Evolutionary conservation across 495 filamentous ascomycete genomes (phyloP), one percentile per base, ranked within the genome.

Genomic region (Penicillium crystallinum): DNA sequence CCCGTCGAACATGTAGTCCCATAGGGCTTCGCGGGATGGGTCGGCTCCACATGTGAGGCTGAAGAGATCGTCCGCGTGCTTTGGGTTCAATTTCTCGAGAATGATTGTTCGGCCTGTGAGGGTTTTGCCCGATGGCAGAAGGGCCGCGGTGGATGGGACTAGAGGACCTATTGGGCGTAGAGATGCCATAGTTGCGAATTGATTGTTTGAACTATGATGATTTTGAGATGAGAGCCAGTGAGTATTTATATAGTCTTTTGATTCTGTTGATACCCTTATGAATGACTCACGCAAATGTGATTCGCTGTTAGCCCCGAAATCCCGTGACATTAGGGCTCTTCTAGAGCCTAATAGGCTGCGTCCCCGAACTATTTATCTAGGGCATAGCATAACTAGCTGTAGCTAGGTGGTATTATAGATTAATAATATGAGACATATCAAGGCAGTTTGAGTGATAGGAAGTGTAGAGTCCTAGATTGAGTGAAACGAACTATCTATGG

Each of bases 1-100:
- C 0, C 70, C 78, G 23, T 62, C 58, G 6, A 55, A 52, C 59
- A 82, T 62, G 57, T 78, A 81, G 33, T 71, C 69, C 70, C 76
- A 82, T 4, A 80, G 64, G 18, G 67, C 52, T 4, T 37, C 40
- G 10, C 38, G 38, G 2, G 57, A 55, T 36, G 69, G 63, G 14
- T 64, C 55, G 3, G 53, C 54, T 9, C 70, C 73, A 21, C 70
- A 66, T 38, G 76, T 48, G 10, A 68, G 57, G 30, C 58, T 55
- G 47, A 65, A 79, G 14, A 81, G 65, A 2, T 64, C 63, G 34
- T 66, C 57, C 11, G 70, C 61, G 39, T 81, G 74, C 6, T 59
- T 49, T 11, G 52, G 38, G 0, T 53, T 49, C 14, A 81, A 59
- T 9, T 66, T 69, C 12, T 66, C 64, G 25, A 81, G 58, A 2